Evolutionary conservation across 805 yeast genomes (phyloP), one percentile per base, ranked within the genome.

Genomic region (Ogataea saltuana): DNA sequence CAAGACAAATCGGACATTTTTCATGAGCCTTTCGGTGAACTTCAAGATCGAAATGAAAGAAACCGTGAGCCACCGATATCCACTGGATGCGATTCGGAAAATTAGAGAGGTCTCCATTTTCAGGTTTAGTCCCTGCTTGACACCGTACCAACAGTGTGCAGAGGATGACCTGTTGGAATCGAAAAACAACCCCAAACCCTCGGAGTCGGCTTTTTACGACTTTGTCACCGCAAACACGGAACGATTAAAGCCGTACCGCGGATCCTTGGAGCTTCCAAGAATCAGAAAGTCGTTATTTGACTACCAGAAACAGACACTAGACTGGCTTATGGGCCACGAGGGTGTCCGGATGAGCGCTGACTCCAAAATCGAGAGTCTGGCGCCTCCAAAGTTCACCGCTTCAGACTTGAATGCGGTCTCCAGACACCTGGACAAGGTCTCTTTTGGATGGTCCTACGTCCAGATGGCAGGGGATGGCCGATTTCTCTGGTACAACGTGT

Each of bases 281-380:
- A 38, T 63, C 4, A 30, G 53, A 2, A 63, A 63, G 38, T 41
- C 48, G 2, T 42, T 63, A 22, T 31, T 63, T 21, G 58, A 59
- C 2, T 82, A 80, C 46, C 88, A 82, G 56, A 67, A 66, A 4
- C 72, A 70, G 32, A 71, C 85, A 2, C 69, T 82, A 1, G 59
- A 65, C 13, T 82, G 88, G 88, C 61, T 81, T 54, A 60, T 82
- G 4, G 48, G 61, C 0, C 71, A 67, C 46, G 88, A 82, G 55
- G 70, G 76, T 31, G 70, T 69, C 4, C 21, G 31, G 9, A 72
- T 69, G 42, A 60, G 69, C 45, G 50, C 54, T 25, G 35, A 49
- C 1, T 17, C 33, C 5, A 17, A 23, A 4, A 63, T 65, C 13
- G 48, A 49, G 10, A 42, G 46, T 3, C 31, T 54, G 0, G 58